These are phyloP conservation scores for Mytilinidion resinicola DNA, from an alignment of 495 filamentous ascomycete genomes.

Conservation along the genomic window DNA sequence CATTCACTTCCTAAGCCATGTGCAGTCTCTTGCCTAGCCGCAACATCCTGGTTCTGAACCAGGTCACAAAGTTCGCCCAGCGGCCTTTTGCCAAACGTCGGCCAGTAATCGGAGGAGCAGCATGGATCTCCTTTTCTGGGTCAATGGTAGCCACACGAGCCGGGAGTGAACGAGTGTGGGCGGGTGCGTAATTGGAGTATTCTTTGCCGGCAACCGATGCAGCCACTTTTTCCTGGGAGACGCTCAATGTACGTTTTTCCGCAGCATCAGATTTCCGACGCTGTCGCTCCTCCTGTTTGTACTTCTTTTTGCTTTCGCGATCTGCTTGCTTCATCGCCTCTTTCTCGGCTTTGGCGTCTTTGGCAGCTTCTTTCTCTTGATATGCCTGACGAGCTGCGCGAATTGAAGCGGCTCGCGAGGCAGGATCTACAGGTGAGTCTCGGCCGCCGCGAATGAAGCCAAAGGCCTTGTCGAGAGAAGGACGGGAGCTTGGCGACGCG, in stretches of 20 bases:
- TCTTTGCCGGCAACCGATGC: constrained; percentile 20
- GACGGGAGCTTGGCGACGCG: constrained; percentile 44
- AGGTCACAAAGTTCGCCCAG: constrained; percentile 32
- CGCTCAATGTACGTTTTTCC: constrained; percentile 14
- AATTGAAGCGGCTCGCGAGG: constrained; percentile 48
- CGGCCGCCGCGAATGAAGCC: constrained; percentile 41
- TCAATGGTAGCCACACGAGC: constrained; percentile 11
- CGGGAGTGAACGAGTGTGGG: constrained; percentile 19
- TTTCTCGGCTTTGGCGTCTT: constrained; percentile 49
- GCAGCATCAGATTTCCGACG: constrained; percentile 15
- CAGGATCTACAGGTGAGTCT: constrained; percentile 45
- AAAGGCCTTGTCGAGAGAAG: constrained; percentile 54
- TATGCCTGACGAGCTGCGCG: constrained; percentile 50
- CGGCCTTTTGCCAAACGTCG: constrained; percentile 24
- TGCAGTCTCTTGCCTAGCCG: constrained; percentile 18
- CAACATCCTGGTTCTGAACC: constrained; percentile 32
- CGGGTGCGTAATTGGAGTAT: constrained; percentile 23
- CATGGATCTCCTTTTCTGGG: constrained; percentile 11
- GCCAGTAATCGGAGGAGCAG: constrained; percentile 13
- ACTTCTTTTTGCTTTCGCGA: constrained; percentile 23
- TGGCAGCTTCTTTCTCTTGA: constrained; percentile 53
- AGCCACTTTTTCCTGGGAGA: constrained; percentile 14
- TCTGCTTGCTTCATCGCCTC: constrained; percentile 47
- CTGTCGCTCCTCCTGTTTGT: constrained; percentile 35
- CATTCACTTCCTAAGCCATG: constrained; percentile 7